Percentiles rank a stretch among this genome's conserved stretches.
phyloP scores from a whole-genome alignment of 768 basidiomycete genomes.

The Solioccasus polychromus region DNA sequence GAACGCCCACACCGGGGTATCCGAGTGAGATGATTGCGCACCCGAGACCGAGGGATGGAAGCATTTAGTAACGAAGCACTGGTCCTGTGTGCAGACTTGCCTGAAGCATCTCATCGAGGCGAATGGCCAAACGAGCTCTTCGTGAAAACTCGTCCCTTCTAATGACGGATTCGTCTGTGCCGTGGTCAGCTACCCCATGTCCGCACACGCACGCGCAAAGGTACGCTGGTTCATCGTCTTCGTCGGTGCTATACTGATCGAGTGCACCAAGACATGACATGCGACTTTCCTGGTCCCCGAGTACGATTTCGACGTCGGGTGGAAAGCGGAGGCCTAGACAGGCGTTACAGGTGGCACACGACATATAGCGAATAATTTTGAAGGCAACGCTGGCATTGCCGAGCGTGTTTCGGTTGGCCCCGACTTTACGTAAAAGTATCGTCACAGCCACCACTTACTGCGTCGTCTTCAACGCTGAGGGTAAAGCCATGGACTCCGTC shows the following conservation, averaged over 20 bases:
- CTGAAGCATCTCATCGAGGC: conserved; percentile 80
- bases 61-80: conserved; percentile 11
- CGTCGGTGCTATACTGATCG: conserved; percentile 69
- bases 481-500: too few relatives aligned
- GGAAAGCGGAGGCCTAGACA: conserved; percentile 72
- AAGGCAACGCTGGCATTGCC: too few relatives aligned
- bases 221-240: conserved; percentile 56
- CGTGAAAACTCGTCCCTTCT: conserved; percentile 67
- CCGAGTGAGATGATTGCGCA: conserved; percentile 19
- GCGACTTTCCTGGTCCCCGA: conserved; percentile 43
- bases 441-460: too few relatives aligned
- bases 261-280: conserved; percentile 51
- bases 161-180: conserved; percentile 56
- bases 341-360: conserved; percentile 60
- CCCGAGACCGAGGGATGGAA: conserved; percentile 16
- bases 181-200: conserved; percentile 61
- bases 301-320: conserved; percentile 52
- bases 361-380: conserved; percentile 82
- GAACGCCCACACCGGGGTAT: conserved; percentile 8
- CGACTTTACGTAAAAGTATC: too few relatives aligned
- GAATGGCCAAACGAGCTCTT: conserved; percentile 68
- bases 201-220: conserved; percentile 67
- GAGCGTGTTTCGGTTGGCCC: too few relatives aligned
- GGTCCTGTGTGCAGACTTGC: conserved; percentile 36
- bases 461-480: too few relatives aligned